phyloP scores from a whole-genome alignment of 495 filamentous ascomycete genomes.

The Tuber umbilicatum region DNA sequence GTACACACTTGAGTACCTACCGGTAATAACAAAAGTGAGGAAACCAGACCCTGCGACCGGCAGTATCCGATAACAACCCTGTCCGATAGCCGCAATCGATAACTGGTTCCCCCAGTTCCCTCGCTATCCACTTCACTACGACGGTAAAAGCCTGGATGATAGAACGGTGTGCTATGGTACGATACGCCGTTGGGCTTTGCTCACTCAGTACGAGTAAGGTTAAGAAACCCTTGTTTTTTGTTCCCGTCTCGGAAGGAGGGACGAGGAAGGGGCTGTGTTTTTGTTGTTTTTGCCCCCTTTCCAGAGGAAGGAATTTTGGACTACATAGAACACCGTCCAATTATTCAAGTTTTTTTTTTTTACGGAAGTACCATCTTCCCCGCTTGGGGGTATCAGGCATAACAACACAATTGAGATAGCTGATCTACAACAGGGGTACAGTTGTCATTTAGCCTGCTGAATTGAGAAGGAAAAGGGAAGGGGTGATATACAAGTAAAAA shows the following conservation, averaged over 20 bases:
- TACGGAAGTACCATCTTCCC: conserved; percentile 21
- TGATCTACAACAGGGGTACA: conserved; percentile 48
- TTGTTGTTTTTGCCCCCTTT: too few species aligned
- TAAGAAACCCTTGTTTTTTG: too few species aligned
- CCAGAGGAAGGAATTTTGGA: too few species aligned
- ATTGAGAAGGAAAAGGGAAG: conserved; percentile 31
- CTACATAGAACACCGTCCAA: too few species aligned
- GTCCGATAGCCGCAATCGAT: conserved; percentile 33
- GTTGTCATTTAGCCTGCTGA: conserved; percentile 38
- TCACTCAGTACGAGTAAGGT: too few species aligned
- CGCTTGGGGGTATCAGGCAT: conserved; percentile 50
- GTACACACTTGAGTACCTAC: too few species aligned
- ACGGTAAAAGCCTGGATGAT: too few species aligned
- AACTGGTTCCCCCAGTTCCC: conserved; percentile 17
- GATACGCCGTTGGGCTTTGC: too few species aligned
- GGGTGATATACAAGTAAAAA: conserved; percentile 23
- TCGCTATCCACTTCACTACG: conserved; percentile 31
- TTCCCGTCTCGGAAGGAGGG: too few species aligned
- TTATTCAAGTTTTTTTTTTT: too few species aligned
- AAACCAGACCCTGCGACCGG: conserved; percentile 19
- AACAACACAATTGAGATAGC: conserved; percentile 55
- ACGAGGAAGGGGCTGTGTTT: too few species aligned
- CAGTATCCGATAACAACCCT: conserved; percentile 37
- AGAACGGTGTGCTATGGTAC: too few species aligned
- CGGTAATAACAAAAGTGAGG: not conserved